Conservation (phyloP, 331 rosid species). For the Malus hybrid region DNA sequence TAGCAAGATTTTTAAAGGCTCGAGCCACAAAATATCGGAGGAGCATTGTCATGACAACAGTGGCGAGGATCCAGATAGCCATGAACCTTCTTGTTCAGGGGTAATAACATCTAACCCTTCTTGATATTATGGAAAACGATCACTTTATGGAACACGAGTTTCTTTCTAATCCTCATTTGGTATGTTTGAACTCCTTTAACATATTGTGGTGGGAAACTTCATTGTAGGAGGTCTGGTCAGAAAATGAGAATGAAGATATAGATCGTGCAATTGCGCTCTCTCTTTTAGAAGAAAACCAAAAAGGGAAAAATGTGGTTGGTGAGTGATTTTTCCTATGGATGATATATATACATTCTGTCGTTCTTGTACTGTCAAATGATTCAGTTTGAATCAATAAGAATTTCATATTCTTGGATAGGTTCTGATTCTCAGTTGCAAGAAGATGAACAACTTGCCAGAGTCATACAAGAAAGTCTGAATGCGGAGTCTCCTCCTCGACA, state of each 20-base stretch:
- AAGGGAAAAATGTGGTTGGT: constrained; percentile 52
- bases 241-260: constrained; percentile 60
- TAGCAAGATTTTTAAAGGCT: constrained; percentile 84
- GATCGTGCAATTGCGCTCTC: constrained; percentile 81
- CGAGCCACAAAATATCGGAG: constrained; percentile 66
- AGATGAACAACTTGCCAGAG: constrained; percentile 88
- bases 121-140: neutral
- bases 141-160: neutral
- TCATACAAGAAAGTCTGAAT: constrained; percentile 79
- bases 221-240: constrained; percentile 63
- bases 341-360: neutral
- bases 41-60: constrained; percentile 37
- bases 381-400: neutral
- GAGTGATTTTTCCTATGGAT: constrained; percentile 23
- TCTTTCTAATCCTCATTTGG: neutral
- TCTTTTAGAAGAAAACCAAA: constrained; percentile 60
- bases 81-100: constrained; percentile 67
- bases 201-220: constrained; percentile 19
- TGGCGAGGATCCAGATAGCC: constrained; percentile 46
- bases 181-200: constrained; percentile 8
- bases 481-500: constrained; percentile 66
- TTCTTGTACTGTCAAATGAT: neutral
- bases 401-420: constrained; percentile 18
- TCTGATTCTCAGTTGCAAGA: constrained; percentile 60
- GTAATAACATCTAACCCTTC: constrained; percentile 21